These are phyloP conservation scores for Aspergillus sclerotioniger DNA, from an alignment of 495 filamentous ascomycete species.

Conservation along the genomic window DNA sequence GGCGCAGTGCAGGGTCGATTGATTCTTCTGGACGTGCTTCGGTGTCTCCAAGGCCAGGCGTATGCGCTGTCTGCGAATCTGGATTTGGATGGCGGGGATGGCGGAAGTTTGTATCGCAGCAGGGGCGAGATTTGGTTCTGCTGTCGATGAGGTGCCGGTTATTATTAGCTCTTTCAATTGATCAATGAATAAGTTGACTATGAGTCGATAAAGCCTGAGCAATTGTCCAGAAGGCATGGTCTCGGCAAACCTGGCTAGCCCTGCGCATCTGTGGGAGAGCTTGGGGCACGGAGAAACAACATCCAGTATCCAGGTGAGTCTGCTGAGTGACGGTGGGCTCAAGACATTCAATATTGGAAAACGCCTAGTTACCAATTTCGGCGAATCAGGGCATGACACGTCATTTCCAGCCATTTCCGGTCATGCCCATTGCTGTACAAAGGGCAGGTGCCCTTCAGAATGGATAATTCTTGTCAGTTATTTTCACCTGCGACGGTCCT, in stretches of 20 bases:
- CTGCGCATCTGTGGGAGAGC: too few species aligned
- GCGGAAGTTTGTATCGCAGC: conserved; percentile 11
- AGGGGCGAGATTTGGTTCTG: conserved; percentile 17
- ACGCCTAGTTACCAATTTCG: background rate
- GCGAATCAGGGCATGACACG: background rate
- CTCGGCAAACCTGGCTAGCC: too few species aligned
- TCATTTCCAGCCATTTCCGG: background rate
- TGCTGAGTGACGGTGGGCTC: too few species aligned
- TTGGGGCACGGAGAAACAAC: too few species aligned
- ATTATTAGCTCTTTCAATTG: too few species aligned
- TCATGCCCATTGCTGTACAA: background rate
- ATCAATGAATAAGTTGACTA: too few species aligned
- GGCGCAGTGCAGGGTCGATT: conserved; percentile 12
- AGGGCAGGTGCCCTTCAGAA: background rate
- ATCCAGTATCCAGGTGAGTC: too few species aligned
- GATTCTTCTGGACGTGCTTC: conserved; percentile 11
- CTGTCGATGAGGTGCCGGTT: background rate
- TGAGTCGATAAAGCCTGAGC: too few species aligned
- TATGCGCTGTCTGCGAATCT: conserved; percentile 13
- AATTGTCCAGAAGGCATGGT: too few species aligned
- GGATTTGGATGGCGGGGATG: conserved; percentile 11
- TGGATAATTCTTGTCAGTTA: background rate
- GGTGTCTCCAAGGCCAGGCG: conserved; percentile 11
- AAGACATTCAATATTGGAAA: too few species aligned
- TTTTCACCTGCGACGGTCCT: background rate